phyloP scores from a whole-genome alignment of 2,329 filamentous ascomycete species.

The Lasiodiplodia citricola region DNA sequence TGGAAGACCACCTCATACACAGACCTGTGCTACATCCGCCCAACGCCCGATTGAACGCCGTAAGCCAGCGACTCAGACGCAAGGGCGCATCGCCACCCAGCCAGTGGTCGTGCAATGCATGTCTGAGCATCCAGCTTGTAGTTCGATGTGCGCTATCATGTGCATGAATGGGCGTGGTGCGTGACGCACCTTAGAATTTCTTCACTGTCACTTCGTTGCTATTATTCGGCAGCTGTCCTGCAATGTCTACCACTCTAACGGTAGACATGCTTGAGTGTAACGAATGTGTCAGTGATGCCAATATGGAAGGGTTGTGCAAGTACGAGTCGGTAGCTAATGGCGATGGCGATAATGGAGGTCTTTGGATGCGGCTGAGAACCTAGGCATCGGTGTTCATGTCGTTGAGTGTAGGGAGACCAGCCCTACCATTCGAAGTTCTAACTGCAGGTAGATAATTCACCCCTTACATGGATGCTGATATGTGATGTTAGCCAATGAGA shows the following conservation, averaged over 20 bases:
- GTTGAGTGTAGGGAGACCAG: background rate
- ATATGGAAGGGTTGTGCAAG: background rate
- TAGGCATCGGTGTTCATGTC: conserved; percentile 2
- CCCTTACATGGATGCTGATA: too few relatives aligned
- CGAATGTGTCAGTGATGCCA: background rate
- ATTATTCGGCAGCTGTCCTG: background rate
- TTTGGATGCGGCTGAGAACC: background rate
- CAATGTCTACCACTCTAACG: background rate
- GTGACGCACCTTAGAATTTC: background rate
- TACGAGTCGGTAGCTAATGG: background rate
- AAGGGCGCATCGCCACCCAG: too few relatives aligned
- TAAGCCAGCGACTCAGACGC: too few relatives aligned
- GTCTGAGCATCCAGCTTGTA: background rate
- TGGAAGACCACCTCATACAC: too few relatives aligned
- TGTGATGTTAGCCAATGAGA: too few relatives aligned
- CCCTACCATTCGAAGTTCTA: too few relatives aligned
- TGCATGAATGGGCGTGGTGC: conserved; percentile 7
- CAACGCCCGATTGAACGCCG: too few relatives aligned
- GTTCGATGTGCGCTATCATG: background rate
- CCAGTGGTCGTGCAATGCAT: background rate
- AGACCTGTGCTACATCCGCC: too few relatives aligned
- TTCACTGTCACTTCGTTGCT: background rate
- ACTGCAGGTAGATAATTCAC: too few relatives aligned
- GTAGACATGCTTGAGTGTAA: conserved; percentile 11
- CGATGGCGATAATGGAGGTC: background rate